Evolutionary conservation across 768 basidiomycete species (phyloP), one percentile per base, ranked within the genome.

Genomic region (Xerocomellus chrysenteron): DNA sequence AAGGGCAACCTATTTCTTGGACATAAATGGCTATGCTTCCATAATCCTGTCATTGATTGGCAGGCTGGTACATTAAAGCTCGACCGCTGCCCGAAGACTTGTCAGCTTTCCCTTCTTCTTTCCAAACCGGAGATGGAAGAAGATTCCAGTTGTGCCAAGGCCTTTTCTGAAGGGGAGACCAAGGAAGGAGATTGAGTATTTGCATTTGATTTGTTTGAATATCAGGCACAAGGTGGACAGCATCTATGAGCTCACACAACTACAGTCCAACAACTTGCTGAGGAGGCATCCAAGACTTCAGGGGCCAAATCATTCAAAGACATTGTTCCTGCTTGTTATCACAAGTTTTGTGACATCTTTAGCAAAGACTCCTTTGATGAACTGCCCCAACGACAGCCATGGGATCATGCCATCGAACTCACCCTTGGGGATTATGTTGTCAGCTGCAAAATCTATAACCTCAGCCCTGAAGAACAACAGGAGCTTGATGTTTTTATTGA

Each of bases 311-410:
- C 32, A 2, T 58, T 62, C 26, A 43, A 66, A 16, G 52, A 47
- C 2, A 17, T 40, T 17, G 53, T 69, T 1, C 67, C 62, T 0
- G 3, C 42, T 2, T 17, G 53, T 4, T 64, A 59, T 46, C 55
- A 59, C 6, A 49, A 51, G 12, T 66, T 44, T 33, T 8, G 13
- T 2, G 48, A 65, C 3, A 59, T 73, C 0, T 73, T 73, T 42
- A 32, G 36, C 1, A 66, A 71, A 33, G 55, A 66, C 35, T 47
- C 58, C 0, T 66, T 64, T 19, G 49, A 66, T 30, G 43, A 56
- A 14, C 56, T 69, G 0, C 70, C 68, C 0, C 33, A 52, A 39
- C 50, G 53, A 2, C 43, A 42, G 10, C 60, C 62, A 1, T 59
- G 50, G 50, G 58, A 59, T 12, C 54, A 59, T 8, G 32, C 32